Evolutionary conservation across 2,329 filamentous ascomycete genomes (phyloP), one percentile per base, ranked within the genome.

Genomic region (Exserohilum rostratum): DNA sequence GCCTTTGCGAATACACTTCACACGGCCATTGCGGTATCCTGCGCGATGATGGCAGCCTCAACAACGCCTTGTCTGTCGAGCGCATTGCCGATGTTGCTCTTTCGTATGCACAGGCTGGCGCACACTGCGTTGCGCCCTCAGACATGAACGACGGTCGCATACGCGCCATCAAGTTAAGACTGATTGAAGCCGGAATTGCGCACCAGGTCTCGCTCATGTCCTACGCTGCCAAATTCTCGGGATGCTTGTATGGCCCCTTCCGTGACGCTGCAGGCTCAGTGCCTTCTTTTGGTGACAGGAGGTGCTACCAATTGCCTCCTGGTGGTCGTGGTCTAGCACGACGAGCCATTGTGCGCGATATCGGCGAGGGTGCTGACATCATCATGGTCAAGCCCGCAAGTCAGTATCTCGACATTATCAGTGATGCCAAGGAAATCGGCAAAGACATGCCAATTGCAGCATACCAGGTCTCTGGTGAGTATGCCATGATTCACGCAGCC

Each of bases 111-210:
- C 84, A 89, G 69, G 95, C 95, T 13, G 95, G 95, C 53, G 95
- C 93, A 0, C 95, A 99, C 78, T 98, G 93, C 75, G 92, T 99
- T 25, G 95, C 95, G 0, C 95, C 95, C 2, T 96, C 91, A 1
- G 95, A 99, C 76, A 99, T 99, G 95, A 99, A 98, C 75, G 95
- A 99, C 74, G 95, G 95, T 25, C 90, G 95, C 62, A 96, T 99
- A 69, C 90, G 93, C 54, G 93, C 93, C 58, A 99, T 99, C 77
- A 99, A 99, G 83, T 85, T 97, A 49, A 98, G 97, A 81, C 82
- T 99, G 59, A 98, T 98, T 54, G 93, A 98, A 76, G 88, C 92
- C 54, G 93, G 93, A 49, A 90, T 98, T 66, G 89, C 93, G 6
- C 95, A 99, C 80, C 88, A 89, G 73, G 89, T 93, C 11, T 85